Evolutionary conservation across 495 filamentous ascomycete genomes (phyloP), one percentile per base, ranked within the genome.

Genomic region (Friedmanniomyces simplex): DNA sequence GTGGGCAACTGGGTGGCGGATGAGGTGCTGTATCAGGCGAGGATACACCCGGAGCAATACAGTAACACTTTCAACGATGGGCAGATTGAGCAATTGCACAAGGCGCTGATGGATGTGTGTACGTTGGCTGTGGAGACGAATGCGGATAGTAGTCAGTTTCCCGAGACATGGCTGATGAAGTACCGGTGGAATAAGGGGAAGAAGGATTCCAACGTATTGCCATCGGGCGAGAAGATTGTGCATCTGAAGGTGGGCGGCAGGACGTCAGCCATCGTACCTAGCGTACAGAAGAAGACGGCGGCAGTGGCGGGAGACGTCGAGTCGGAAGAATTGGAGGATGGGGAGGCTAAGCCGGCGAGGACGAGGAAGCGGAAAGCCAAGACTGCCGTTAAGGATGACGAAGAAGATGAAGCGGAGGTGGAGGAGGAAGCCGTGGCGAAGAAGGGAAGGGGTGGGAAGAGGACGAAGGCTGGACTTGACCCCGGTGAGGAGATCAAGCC

Each of bases 1-100:
- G 88, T 98, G 49, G 93, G 93, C 1, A 97, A 96, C 63, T 97
- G 91, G 93, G 89, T 98, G 61, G 89, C 82, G 80, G 93, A 98
- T 65, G 93, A 98, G 62, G 83, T 96, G 28, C 68, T 98, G 26
- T 96, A 87, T 64, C 81, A 96, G 62, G 84, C 91, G 5, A 83
- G 79, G 54, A 79, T 96, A 16, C 93, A 98, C 58, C 93, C 93
- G 0, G 91, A 96, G 67, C 86, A 93, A 61, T 91, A 91, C 71
- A 87, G 85, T 69, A 83, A 96, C 63, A 88, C 87, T 10, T 82
- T 98, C 62, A 74, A 65, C 55, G 79, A 86, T 46, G 79, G 73
- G 5, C 86, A 96, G 67, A 78, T 93, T 56, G 79, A 79, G 60
- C 73, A 74, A 25, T 75, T 98, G 10, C 82, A 91, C 69, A 72